Percentiles rank a stretch among this genome's conserved stretches.
Conservation (phyloP, 768 basidiomycete genomes). For the Agrocybe praecox region DNA sequence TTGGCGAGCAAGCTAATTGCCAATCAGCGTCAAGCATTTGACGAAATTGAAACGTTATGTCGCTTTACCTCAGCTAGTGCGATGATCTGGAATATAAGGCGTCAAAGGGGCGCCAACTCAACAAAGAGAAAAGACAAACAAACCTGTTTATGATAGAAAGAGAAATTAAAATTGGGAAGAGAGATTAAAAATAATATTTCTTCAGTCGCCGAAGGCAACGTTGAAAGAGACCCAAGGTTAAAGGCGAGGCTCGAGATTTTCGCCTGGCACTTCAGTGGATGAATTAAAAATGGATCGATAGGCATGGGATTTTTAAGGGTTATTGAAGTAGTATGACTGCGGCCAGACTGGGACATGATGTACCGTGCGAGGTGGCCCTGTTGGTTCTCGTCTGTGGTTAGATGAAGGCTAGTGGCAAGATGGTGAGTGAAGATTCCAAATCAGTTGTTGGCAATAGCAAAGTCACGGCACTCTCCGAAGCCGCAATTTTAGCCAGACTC, state of each 20-base stretch:
- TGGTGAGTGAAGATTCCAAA: slow-evolving; percentile 24
- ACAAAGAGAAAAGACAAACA: slow-evolving; percentile 9
- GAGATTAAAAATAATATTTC: slow-evolving; percentile 27
- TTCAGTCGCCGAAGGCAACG: slow-evolving; percentile 30
- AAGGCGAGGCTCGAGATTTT: slow-evolving; percentile 16
- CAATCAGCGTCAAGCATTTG: slow-evolving; percentile 12
- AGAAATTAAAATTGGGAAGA: slow-evolving; percentile 22
- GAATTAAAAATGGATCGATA: slow-evolving; percentile 7
- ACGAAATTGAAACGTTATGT: neutral
- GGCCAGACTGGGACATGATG: slow-evolving; percentile 14
- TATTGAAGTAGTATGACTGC: slow-evolving; percentile 10
- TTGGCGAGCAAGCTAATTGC: slow-evolving; percentile 44
- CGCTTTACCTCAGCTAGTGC: slow-evolving; percentile 50
- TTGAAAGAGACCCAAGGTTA: slow-evolving; percentile 23
- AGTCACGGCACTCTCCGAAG: slow-evolving; percentile 35
- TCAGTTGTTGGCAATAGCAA: slow-evolving; percentile 24
- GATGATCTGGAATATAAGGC: slow-evolving; percentile 39
- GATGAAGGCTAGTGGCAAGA: slow-evolving; percentile 27
- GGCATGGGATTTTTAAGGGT: slow-evolving; percentile 4
- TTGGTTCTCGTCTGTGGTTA: slow-evolving; percentile 16
- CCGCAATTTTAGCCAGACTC: slow-evolving; percentile 26
- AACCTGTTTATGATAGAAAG: slow-evolving; percentile 35
- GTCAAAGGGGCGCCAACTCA: neutral
- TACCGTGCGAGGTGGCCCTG: slow-evolving; percentile 9
- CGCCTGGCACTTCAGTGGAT: slow-evolving; percentile 11